These are phyloP conservation scores for Pythium guiyangense DNA, from an alignment of 352 stramenopile species.

Conservation along the genomic window DNA sequence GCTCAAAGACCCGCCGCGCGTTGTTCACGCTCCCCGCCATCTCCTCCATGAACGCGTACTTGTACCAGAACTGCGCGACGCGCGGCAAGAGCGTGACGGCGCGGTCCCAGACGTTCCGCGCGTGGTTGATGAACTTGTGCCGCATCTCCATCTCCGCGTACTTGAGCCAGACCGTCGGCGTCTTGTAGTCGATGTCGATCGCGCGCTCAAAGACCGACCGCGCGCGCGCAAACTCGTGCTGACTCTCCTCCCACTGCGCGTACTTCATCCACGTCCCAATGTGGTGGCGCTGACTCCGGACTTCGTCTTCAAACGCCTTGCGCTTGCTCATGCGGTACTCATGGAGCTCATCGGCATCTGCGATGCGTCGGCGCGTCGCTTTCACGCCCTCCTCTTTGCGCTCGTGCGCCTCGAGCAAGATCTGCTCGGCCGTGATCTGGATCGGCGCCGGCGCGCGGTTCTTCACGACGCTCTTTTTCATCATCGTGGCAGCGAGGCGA, in stretches of 20 bases:
- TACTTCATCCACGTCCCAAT: constrained; percentile 99
- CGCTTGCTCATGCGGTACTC: constrained; percentile 92
- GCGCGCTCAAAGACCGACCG: constrained; percentile 97
- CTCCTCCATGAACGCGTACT: constrained; percentile 99
- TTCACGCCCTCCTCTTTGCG: constrained; percentile 76
- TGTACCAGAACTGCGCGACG: constrained; percentile 99
- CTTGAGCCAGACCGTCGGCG: constrained; percentile 94
- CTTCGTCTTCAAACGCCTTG: constrained; percentile 94
- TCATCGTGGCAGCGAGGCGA: constrained; percentile 28
- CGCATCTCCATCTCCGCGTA: constrained; percentile 99
- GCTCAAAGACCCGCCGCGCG: constrained; percentile 95
- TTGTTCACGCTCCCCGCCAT: constrained; percentile 95
- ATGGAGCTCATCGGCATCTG: constrained; percentile 89
- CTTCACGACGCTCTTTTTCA: constrained; percentile 92
- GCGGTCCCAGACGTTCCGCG: constrained; percentile 94
- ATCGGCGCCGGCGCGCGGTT: constrained; percentile 98
- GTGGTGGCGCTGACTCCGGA: constrained; percentile 94
- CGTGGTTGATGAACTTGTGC: constrained; percentile 99
- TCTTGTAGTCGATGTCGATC: constrained; percentile 97
- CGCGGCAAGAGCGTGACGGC: constrained; percentile 94
- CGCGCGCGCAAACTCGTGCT: constrained; percentile 97
- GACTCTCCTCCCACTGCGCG: constrained; percentile 97
- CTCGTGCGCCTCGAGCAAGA: constrained; percentile 93
- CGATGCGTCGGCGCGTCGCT: constrained; percentile 76
- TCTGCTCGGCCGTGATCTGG: constrained; percentile 99